phyloP scores from a whole-genome alignment of 768 basidiomycete species.

The Leucosporidium scottii region DNA sequence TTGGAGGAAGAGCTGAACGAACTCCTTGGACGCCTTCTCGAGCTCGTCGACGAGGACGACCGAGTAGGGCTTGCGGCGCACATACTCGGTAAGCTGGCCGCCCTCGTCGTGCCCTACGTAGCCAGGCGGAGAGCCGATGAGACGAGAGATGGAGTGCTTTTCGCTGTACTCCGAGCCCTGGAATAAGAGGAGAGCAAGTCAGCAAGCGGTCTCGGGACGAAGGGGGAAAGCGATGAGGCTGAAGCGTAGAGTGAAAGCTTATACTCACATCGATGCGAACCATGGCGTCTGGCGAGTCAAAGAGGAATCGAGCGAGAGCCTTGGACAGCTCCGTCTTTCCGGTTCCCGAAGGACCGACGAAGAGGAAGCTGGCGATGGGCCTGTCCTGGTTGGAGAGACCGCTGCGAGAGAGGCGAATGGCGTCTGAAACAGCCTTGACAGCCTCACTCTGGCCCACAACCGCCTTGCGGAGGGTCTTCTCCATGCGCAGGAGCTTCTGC shows the following conservation, averaged over 20 bases:
- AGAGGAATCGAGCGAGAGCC: constrained; percentile 77
- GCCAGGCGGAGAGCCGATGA: constrained; percentile 88
- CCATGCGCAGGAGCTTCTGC: constrained; percentile 81
- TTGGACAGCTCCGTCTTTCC: constrained; percentile 83
- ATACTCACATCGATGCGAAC: constrained; percentile 67
- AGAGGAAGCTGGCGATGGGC: constrained; percentile 73
- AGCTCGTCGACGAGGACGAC: constrained; percentile 33
- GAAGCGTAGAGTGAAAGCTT: too few relatives aligned
- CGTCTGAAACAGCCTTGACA: constrained; percentile 75
- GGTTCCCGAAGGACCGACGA: constrained; percentile 73
- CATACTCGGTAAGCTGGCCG: constrained; percentile 47
- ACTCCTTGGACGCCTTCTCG: constrained; percentile 46
- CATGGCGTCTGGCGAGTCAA: constrained; percentile 91
- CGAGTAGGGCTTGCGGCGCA: background rate
- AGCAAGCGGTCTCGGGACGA: background rate
- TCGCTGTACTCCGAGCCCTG: constrained; percentile 65
- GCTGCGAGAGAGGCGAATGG: constrained; percentile 84
- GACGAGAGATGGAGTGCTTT: constrained; percentile 77
- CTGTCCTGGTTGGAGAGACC: constrained; percentile 81
- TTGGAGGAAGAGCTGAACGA: constrained; percentile 46
- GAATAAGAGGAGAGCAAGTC: constrained; percentile 27
- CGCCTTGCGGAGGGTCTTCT: constrained; percentile 61
- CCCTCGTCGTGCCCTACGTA: constrained; percentile 87
- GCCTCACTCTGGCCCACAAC: constrained; percentile 90
- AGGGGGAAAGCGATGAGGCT: constrained; percentile 48